Evolutionary conservation across 495 filamentous ascomycete species (phyloP).

Genomic region (Bryoglossum gracile): DNA sequence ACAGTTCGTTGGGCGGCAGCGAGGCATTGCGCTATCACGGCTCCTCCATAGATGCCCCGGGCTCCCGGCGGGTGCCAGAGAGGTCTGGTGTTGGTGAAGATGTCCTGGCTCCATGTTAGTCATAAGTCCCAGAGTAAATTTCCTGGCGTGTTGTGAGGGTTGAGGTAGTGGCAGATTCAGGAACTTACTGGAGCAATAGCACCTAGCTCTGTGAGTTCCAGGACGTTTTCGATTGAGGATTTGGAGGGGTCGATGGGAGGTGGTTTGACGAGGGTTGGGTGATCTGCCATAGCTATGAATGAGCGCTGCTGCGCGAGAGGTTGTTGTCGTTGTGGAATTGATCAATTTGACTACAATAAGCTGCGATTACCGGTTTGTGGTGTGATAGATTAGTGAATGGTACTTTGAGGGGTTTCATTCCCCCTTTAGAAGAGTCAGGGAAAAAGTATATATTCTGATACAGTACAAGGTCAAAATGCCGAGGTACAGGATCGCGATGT

Average conservation of each 20-base stretch:
- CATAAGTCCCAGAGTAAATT: not conserved
- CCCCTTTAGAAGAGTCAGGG: not conserved
- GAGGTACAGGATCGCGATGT: not conserved
- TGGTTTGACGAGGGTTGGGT: constrained; percentile 65
- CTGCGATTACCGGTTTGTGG: not conserved
- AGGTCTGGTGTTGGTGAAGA: constrained; percentile 88
- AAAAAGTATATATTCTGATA: not conserved
- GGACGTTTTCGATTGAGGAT: constrained; percentile 77
- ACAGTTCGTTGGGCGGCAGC: constrained; percentile 84
- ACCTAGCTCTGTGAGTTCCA: constrained; percentile 72
- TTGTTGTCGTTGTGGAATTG: not conserved
- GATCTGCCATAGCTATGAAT: constrained; percentile 18
- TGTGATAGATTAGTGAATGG: not conserved
- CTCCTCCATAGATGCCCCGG: constrained; percentile 87
- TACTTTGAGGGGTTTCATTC: not conserved
- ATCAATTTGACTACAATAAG: too few species aligned
- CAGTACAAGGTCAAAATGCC: not conserved
- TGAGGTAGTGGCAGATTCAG: not conserved
- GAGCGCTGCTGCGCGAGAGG: not conserved
- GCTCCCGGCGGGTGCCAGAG: constrained; percentile 89
- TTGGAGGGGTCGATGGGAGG: constrained; percentile 64
- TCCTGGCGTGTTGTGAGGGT: too few species aligned
- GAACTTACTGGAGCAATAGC: constrained; percentile 70
- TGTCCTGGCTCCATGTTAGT: constrained; percentile 45
- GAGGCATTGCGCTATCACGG: constrained; percentile 87